Evolutionary conservation across 2,329 filamentous ascomycete species (phyloP), one percentile per base, ranked within the genome.

Genomic region (Paraphoma chrysanthemicola): DNA sequence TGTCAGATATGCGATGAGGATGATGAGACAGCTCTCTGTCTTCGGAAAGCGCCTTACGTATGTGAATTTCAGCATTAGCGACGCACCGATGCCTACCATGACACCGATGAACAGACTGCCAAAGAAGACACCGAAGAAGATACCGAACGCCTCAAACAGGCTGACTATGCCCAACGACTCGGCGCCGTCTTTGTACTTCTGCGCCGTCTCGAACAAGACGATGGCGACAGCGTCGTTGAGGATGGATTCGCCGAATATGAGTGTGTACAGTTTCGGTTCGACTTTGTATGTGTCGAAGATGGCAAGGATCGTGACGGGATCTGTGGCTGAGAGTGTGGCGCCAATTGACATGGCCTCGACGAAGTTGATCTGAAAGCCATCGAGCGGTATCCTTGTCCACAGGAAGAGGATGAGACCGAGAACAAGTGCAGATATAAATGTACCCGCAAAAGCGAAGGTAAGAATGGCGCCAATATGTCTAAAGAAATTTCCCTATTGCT

Each of bases 201-300:
- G 94, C 10, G 95, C 95, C 4, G 95, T 97, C 80, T 99, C 94
- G 79, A 99, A 99, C 66, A 99, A 87, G 72, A 99, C 95, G 77
- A 99, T 99, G 63, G 95, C 95, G 72, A 99, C 94, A 44, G 95
- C 95, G 81, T 99, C 95, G 76, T 99, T 99, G 53, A 99, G 82
- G 58, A 99, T 98, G 7, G 94, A 96, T 80, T 99, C 95, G 74
- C 95, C 95, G 77, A 99, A 99, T 66, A 99, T 99, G 75, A 99
- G 89, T 30, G 95, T 99, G 80, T 99, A 99, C 16, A 99, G 86
- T 79, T 98, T 98, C 2, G 95, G 95, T 71, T 99, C 95, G 69
- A 99, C 95, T 79, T 98, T 98, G 86, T 98, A 99, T 1, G 95
- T 91, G 77, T 97, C 98, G 86, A 99, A 99, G 67, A 99, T 99